Evolutionary conservation across 306 rosid species (phyloP).

Genomic region (Fragaria nilgerrensis): DNA sequence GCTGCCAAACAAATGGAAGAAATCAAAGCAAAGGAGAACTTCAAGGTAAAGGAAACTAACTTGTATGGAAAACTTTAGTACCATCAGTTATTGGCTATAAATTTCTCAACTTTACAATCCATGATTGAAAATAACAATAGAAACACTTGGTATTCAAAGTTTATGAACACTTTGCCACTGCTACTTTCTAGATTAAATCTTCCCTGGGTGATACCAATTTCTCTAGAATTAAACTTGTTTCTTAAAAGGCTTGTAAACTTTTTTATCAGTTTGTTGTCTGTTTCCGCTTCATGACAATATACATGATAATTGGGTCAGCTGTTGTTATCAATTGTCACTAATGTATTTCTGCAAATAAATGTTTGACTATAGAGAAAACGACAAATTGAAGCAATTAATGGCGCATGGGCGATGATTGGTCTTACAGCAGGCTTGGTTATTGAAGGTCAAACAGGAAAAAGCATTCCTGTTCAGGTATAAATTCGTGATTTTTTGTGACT

Average conservation of each 20-base stretch:
- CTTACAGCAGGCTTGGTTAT: constrained; percentile 78
- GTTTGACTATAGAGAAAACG: constrained; percentile 61
- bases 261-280: neutral
- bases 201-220: neutral
- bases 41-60: constrained; percentile 47
- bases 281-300: neutral
- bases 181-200: neutral
- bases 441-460: constrained; percentile 83
- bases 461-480: constrained; percentile 69
- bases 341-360: constrained; percentile 24
- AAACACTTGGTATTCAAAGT: neutral
- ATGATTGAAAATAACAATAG: neutral
- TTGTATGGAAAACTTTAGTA: neutral
- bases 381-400: constrained; percentile 87
- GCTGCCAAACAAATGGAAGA: constrained; percentile 86
- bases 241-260: neutral
- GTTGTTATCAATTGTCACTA: constrained; percentile 10
- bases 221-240: neutral
- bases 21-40: constrained; percentile 71
- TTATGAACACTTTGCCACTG: neutral
- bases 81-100: neutral
- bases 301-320: neutral
- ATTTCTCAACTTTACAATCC: neutral
- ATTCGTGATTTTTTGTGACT: neutral
- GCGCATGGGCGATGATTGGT: constrained; percentile 98